Conservation (phyloP, 192 early-diverging fungal genomes). For the Backusella australiensis region DNA sequence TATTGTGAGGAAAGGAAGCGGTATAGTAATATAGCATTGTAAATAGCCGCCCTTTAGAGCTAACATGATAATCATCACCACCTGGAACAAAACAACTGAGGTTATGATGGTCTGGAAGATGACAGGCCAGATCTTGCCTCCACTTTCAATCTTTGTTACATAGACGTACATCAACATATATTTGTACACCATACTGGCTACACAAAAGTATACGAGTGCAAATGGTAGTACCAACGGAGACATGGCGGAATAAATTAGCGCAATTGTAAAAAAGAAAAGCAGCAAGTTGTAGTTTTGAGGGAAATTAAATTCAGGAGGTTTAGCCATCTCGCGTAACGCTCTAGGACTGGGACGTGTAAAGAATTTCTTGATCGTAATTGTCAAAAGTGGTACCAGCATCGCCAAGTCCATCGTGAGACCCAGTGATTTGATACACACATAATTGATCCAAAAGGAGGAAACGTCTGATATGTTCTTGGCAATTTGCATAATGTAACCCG, state of each 20-base stretch:
- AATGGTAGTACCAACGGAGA: constrained; percentile 70
- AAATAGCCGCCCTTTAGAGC: constrained; percentile 45
- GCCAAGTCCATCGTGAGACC: constrained; percentile 67
- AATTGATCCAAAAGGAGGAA: constrained; percentile 78
- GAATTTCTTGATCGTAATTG: constrained; percentile 46
- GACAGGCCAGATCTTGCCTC: constrained; percentile 69
- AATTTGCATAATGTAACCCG: constrained; percentile 24
- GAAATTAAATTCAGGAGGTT: constrained; percentile 73
- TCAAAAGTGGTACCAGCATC: constrained; percentile 59
- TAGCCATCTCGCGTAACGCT: constrained; percentile 59
- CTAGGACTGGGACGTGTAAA: constrained; percentile 66
- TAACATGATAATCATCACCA: constrained; percentile 61
- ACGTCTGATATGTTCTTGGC: constrained; percentile 42
- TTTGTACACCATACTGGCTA: constrained; percentile 70
- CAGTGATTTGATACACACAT: constrained; percentile 63
- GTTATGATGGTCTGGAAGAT: constrained; percentile 64
- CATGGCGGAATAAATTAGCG: constrained; percentile 69
- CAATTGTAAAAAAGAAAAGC: constrained; percentile 71
- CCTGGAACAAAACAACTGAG: constrained; percentile 67
- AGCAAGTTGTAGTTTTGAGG: constrained; percentile 64
- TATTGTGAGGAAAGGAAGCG: constrained; percentile 62
- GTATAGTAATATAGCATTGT: constrained; percentile 52
- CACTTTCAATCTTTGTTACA: constrained; percentile 69
- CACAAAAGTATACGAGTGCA: constrained; percentile 58
- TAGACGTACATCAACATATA: constrained; percentile 76